Percentiles rank a stretch among this genome's conserved stretches.
Evolutionary conservation across 495 filamentous ascomycete species (phyloP).

Genomic region (Hypoxylon subgilvum): DNA sequence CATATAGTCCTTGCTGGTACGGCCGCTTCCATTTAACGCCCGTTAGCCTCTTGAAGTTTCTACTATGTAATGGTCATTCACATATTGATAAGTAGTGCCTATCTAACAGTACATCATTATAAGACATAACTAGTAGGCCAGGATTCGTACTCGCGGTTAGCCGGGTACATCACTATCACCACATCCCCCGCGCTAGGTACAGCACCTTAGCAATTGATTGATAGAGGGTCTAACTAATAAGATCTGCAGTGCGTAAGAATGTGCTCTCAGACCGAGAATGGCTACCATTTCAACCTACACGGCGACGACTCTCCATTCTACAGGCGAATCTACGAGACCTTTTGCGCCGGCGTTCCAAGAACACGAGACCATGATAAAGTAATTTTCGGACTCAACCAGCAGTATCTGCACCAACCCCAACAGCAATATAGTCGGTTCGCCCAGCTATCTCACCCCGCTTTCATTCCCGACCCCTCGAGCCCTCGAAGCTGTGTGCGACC

Average conservation of each 20-base stretch:
- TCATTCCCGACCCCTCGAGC: conserved; percentile 30
- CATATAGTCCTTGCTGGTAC: conserved; percentile 21
- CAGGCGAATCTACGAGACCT: conserved; percentile 33
- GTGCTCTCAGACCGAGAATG: conserved; percentile 28
- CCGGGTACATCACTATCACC: conserved; percentile 10
- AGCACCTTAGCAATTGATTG: neutral
- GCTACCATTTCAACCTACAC: conserved; percentile 21
- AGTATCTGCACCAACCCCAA: no score
- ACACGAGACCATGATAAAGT: conserved; percentile 31
- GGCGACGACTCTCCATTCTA: conserved; percentile 35
- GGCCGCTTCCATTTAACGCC: conserved; percentile 7
- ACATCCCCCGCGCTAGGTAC: no score
- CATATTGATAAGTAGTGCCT: conserved; percentile 1
- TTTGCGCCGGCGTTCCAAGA: conserved; percentile 22
- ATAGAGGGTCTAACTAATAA: neutral
- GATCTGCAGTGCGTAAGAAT: conserved; percentile 27
- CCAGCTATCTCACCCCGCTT: conserved; percentile 23
- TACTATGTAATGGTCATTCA: neutral
- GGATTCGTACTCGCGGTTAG: conserved; percentile 8
- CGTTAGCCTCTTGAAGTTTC: conserved; percentile 5
- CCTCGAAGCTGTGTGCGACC: conserved; percentile 32
- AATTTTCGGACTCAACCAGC: conserved; percentile 9
- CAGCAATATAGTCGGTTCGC: conserved; percentile 17
- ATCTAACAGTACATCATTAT: conserved; percentile 11
- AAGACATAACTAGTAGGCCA: neutral